A percentile compares a stretch with the other conserved stretches of the same genome.
Conservation (phyloP, 2,329 filamentous ascomycete species). For the Chaetomium olivaceum region DNA sequence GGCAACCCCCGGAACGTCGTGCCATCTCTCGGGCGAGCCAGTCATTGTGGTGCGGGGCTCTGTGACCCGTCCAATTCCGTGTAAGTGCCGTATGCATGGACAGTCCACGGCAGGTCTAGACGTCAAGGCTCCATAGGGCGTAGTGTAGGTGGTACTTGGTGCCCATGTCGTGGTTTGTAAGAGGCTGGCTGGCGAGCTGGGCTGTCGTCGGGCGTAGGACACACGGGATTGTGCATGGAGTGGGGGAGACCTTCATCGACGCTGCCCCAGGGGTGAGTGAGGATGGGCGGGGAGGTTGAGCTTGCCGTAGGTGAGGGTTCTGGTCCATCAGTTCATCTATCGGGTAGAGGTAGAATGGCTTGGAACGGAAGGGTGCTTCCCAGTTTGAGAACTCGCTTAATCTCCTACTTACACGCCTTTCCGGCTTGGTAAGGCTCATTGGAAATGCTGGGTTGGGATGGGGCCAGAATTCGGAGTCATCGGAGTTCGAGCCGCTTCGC, state of each 20-base stretch:
- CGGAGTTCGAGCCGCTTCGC: constrained; percentile 25
- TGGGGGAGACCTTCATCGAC: too few relatives aligned
- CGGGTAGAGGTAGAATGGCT: not conserved
- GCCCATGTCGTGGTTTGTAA: not conserved
- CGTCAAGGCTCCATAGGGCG: not conserved
- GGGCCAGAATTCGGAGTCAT: constrained; percentile 6
- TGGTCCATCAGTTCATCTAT: not conserved
- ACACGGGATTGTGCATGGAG: not conserved
- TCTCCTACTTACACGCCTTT: not conserved
- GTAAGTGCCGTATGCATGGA: not conserved
- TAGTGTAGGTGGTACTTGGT: not conserved
- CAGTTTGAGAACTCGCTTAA: not conserved
- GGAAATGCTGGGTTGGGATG: not conserved
- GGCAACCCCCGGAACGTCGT: not conserved
- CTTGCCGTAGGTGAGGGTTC: not conserved
- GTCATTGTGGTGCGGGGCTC: not conserved
- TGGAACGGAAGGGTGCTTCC: not conserved
- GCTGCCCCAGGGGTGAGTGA: too few relatives aligned
- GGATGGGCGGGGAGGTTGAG: not conserved
- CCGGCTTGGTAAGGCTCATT: not conserved
- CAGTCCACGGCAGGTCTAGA: not conserved
- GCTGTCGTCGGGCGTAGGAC: not conserved
- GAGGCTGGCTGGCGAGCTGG: not conserved
- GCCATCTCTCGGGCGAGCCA: not conserved
- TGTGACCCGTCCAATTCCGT: not conserved